A percentile compares a stretch with the other conserved stretches of the same genome.
Evolutionary conservation across 352 stramenopile genomes (phyloP).

Genomic region (Phytophthora chlamydospora): DNA sequence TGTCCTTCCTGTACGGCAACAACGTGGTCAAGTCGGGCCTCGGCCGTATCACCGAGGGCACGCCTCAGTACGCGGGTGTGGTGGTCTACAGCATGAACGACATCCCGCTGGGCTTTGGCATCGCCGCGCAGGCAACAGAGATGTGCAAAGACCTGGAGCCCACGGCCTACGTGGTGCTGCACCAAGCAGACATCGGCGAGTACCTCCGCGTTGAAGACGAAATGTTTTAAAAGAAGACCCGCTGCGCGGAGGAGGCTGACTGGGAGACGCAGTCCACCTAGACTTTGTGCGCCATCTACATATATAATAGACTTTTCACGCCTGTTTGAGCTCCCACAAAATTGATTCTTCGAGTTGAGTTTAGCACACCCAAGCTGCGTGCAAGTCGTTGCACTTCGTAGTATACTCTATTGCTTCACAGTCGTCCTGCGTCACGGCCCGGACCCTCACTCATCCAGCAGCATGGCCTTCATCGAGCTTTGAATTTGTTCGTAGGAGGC

Average conservation of each 20-base stretch:
- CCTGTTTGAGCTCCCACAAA: constrained; percentile 33
- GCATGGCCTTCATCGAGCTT: constrained; percentile 48
- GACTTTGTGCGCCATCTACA: constrained; percentile 34
- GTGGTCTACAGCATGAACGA: constrained; percentile 99
- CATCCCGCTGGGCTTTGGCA: constrained; percentile 98
- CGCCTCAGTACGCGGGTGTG: constrained; percentile 98
- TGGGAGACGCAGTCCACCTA: background rate
- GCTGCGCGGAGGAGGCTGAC: background rate
- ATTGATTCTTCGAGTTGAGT: constrained; percentile 18
- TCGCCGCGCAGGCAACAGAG: constrained; percentile 96
- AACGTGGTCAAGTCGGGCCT: constrained; percentile 98
- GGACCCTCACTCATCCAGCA: constrained; percentile 50
- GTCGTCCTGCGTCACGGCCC: background rate
- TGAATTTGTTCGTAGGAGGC: constrained; percentile 87
- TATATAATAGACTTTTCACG: constrained; percentile 68
- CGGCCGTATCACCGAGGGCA: constrained; percentile 97
- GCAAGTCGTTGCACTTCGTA: constrained; percentile 21
- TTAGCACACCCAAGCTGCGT: constrained; percentile 12
- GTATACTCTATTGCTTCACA: constrained; percentile 37
- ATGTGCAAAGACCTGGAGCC: constrained; percentile 96
- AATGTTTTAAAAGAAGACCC: constrained; percentile 89
- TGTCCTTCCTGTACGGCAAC: constrained; percentile 99
- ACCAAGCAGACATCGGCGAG: constrained; percentile 99
- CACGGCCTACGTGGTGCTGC: constrained; percentile 97
- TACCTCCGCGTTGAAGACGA: constrained; percentile 99